Conservation (phyloP, 805 yeast genomes). For the Starmerella vaccinii region DNA sequence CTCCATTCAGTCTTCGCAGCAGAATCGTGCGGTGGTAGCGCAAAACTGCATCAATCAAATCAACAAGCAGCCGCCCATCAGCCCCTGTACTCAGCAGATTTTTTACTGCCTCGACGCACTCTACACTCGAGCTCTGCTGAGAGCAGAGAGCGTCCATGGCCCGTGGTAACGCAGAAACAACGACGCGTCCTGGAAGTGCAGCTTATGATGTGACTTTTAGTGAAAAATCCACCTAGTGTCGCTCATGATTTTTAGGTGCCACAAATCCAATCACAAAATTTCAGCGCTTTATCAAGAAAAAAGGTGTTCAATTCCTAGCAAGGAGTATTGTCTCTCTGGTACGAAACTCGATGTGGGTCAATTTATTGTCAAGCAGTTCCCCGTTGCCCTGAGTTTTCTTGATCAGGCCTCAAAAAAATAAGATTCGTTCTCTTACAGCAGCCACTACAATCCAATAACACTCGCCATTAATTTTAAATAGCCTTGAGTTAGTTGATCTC, state of each 20-base stretch:
- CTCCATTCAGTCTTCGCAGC: constrained; percentile 8
- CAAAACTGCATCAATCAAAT: not conserved
- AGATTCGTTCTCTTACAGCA: too few species aligned
- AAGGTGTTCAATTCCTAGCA: too few species aligned
- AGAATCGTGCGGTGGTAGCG: constrained; percentile 4
- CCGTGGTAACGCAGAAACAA: not conserved
- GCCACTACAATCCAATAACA: too few species aligned
- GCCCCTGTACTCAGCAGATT: not conserved
- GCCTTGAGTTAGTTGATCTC: too few species aligned
- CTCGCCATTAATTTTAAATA: too few species aligned
- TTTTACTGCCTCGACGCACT: constrained; percentile 5
- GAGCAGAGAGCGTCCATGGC: constrained; percentile 1
- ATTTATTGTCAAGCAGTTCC: too few species aligned
- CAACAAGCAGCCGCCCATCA: not conserved
- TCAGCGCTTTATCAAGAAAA: too few species aligned
- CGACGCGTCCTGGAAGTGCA: not conserved
- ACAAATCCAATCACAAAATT: too few species aligned
- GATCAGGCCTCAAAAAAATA: too few species aligned
- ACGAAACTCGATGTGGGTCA: too few species aligned
- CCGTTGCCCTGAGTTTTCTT: too few species aligned
- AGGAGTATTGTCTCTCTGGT: too few species aligned
- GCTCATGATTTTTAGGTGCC: not conserved
- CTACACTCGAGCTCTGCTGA: constrained; percentile 8
- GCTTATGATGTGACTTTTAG: constrained; percentile 1
- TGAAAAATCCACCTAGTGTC: constrained; percentile 4